A percentile compares a stretch with the other conserved stretches of the same genome.
Evolutionary conservation across 352 stramenopile species (phyloP).

Genomic region (Phytopythium helicoides): DNA sequence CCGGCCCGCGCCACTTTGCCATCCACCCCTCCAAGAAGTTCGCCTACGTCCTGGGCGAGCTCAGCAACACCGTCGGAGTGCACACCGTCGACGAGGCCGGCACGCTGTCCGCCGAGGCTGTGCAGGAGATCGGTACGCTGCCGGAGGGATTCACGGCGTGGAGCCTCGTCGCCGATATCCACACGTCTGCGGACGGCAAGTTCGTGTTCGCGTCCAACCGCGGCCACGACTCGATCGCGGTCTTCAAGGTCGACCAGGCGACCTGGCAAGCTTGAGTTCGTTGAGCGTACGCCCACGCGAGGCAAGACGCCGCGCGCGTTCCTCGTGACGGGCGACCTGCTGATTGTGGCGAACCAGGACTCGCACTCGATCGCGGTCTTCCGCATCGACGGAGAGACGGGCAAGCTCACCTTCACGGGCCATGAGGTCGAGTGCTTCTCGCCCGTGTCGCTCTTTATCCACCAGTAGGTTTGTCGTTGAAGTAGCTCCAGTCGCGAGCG

Average conservation of each 20-base stretch:
- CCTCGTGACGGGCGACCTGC: slow-evolving; percentile 43
- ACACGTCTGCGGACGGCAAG: slow-evolving; percentile 44
- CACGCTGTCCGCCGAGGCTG: slow-evolving; percentile 31
- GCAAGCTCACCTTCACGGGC: slow-evolving; percentile 45
- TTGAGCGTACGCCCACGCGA: slow-evolving; percentile 43
- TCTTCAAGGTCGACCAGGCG: slow-evolving; percentile 43
- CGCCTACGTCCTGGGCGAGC: slow-evolving; percentile 70
- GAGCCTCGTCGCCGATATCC: slow-evolving; percentile 43
- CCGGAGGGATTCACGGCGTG: slow-evolving; percentile 36
- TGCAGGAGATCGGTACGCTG: slow-evolving; percentile 70
- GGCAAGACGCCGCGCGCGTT: slow-evolving; percentile 59
- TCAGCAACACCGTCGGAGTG: slow-evolving; percentile 65
- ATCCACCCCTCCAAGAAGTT: slow-evolving; percentile 48
- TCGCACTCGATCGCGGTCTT: slow-evolving; percentile 61
- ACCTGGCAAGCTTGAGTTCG: slow-evolving; percentile 36
- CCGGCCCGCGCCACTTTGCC: slow-evolving; percentile 74
- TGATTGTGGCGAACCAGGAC: slow-evolving; percentile 68
- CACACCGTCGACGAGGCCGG: slow-evolving; percentile 48
- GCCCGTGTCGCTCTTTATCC: slow-evolving; percentile 47
- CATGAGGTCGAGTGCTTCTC: slow-evolving; percentile 43
- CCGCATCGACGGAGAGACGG: slow-evolving; percentile 35
- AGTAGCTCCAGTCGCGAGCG: too few species aligned
- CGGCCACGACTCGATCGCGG: slow-evolving; percentile 60
- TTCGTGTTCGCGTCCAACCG: slow-evolving; percentile 71
- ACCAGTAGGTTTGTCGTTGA: background rate